Evolutionary conservation across 163 green algal species (phyloP).

Genomic region (Chloroidium sp.): DNA sequence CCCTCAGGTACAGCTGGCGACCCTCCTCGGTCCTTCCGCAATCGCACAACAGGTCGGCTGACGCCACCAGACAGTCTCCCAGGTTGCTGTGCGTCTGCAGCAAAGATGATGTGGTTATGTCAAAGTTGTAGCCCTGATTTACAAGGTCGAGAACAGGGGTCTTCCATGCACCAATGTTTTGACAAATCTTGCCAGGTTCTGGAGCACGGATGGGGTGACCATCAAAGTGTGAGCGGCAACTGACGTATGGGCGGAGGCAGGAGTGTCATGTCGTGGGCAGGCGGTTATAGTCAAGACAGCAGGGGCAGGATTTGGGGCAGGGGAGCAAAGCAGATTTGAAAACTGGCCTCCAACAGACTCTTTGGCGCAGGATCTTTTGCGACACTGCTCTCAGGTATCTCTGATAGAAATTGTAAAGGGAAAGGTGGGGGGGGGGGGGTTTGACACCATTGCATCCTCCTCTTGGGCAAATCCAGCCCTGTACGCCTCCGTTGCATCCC

Average conservation of each 20-base stretch:
- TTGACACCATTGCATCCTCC: conserved; percentile 38
- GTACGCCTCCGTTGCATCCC: conserved; percentile 22
- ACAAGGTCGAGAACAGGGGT: no score
- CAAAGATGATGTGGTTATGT: no score
- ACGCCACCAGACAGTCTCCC: conserved; percentile 36
- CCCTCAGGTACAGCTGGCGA: neutral
- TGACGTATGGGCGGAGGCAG: no score
- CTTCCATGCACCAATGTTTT: no score
- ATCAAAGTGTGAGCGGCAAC: no score
- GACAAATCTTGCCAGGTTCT: no score
- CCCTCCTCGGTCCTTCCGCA: neutral
- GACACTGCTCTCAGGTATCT: neutral
- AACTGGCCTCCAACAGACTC: neutral
- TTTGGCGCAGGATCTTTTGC: neutral
- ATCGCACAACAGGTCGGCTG: conserved; percentile 24
- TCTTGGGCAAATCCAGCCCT: conserved; percentile 31
- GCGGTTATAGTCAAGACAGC: neutral
- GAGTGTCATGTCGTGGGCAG: neutral
- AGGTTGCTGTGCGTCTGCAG: conserved; percentile 46
- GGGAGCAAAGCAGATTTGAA: neutral
- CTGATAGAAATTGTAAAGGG: neutral
- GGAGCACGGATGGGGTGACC: no score
- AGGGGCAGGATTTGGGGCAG: neutral
- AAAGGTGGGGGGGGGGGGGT: neutral
- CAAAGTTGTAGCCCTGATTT: no score